phyloP scores from a whole-genome alignment of 768 basidiomycete genomes.

The Lentinula sp. region DNA sequence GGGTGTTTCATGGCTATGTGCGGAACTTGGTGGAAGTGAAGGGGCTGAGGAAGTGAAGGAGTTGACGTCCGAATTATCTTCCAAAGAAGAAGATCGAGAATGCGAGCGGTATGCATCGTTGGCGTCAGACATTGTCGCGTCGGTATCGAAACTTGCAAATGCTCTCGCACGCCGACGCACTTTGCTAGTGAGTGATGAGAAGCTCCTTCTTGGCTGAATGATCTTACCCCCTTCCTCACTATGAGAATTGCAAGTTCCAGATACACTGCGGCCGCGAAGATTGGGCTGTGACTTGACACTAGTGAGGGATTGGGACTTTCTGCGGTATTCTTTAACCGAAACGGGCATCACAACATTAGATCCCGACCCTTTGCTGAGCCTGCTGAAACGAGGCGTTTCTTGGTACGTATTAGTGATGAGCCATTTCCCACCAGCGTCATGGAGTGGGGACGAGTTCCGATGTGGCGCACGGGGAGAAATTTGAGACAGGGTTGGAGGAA shows the following conservation, averaged over 20 bases:
- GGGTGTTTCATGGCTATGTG: not conserved
- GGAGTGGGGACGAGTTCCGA: not conserved
- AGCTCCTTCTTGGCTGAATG: not conserved
- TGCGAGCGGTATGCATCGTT: no score
- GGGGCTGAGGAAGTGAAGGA: not conserved
- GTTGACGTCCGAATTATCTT: not conserved
- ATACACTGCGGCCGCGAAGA: not conserved
- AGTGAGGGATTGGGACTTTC: not conserved
- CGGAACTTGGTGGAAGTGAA: not conserved
- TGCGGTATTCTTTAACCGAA: not conserved
- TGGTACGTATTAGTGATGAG: not conserved
- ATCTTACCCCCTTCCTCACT: not conserved
- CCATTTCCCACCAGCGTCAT: not conserved
- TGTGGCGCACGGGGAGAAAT: not conserved
- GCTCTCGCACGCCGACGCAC: not conserved
- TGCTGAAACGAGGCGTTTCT: conserved; percentile 1
- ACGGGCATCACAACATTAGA: conserved; percentile 2
- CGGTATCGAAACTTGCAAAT: not conserved
- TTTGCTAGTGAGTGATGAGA: not conserved
- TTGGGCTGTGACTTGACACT: not conserved
- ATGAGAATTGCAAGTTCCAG: not conserved
- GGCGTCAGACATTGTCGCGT: not conserved
- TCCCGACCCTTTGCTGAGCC: not conserved
- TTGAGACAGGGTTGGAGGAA: not conserved
- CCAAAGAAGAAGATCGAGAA: not conserved